Conservation (phyloP, 2,329 filamentous ascomycete genomes). For the Diaporthe citriasiana region DNA sequence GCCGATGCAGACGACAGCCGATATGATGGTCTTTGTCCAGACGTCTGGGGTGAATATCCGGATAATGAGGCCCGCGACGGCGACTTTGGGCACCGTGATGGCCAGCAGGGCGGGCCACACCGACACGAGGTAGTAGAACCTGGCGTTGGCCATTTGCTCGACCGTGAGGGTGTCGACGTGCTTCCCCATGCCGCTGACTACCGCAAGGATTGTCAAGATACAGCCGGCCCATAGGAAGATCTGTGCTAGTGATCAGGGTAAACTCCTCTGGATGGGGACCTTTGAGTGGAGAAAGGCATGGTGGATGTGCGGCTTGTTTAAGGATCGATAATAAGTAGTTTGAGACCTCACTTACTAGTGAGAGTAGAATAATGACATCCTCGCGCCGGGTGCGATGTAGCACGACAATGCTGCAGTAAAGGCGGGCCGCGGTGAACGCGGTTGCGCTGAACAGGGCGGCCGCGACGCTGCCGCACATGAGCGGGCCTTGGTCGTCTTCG, state of each 20-base stretch:
- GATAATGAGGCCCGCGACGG: slow-evolving; percentile 22
- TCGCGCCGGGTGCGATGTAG: background rate
- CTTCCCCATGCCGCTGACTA: background rate
- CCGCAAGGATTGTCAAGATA: background rate
- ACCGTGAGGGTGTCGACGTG: background rate
- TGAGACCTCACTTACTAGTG: background rate
- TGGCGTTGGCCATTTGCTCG: background rate
- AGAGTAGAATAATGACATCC: background rate
- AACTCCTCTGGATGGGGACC: background rate
- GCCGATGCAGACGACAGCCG: background rate
- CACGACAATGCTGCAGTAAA: background rate
- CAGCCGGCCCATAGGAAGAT: background rate
- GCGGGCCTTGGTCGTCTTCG: slow-evolving; percentile 17
- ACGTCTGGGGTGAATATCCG: background rate
- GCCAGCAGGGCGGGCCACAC: slow-evolving; percentile 5
- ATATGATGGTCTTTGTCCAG: slow-evolving; percentile 7
- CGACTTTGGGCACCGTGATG: slow-evolving; percentile 12
- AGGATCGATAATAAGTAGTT: background rate
- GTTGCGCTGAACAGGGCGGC: slow-evolving; percentile 20
- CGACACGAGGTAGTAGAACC: slow-evolving; percentile 7
- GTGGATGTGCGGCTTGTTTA: background rate
- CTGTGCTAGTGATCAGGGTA: background rate
- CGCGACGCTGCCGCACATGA: slow-evolving; percentile 15
- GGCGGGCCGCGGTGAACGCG: slow-evolving; percentile 2
- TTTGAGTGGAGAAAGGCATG: background rate